Base-by-base conservation (phyloP, 2,329 filamentous ascomycete species). In the Aspergillus brasiliensis region DNA sequence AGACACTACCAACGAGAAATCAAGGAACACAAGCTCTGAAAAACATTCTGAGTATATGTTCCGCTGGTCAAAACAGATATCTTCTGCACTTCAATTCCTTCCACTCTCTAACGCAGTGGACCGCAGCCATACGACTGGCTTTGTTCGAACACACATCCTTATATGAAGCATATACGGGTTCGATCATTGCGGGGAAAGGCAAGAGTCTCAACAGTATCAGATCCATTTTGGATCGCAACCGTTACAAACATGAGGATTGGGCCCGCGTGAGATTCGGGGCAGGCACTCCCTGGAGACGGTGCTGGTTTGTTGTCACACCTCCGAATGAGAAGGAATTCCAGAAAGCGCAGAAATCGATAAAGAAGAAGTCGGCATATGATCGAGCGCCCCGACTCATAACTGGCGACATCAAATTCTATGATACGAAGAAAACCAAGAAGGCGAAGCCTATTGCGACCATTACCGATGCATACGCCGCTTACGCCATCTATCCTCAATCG, bases 161-260 rank as follows among this genome's bases (percentile, higher is more conserved):
- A 34, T 94, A 98, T 73, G 95, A 99, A 78, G 92, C 95, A 1
- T 99, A 99, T 74, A 99, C 95, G 0, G 95, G 95, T 6, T 94
- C 94, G 19, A 81, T 99, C 47, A 95, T 99, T 71, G 95, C 95
- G 10, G 95, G 93, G 57, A 98, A 97, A 78, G 95, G 93, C 59
- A 96, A 92, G 75, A 78, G 80, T 1, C 77, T 99, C 56, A 97
- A 97, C 80, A 95, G 92, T 72, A 98, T 98, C 72, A 90, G 89
- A 67, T 78, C 88, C 25, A 94, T 99, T 65, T 90, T 98, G 84
- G 91, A 96, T 67, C 87, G 91, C 51, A 85, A 90, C 19, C 88
- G 84, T 58, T 85, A 91, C 67, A 89, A 88, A 68, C 86, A 91
- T 42, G 92, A 96, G 73, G 92, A 96, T 71, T 99, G 95, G 95